phyloP scores from a whole-genome alignment of 139 green algal species.

The Closterium sp. region DNA sequence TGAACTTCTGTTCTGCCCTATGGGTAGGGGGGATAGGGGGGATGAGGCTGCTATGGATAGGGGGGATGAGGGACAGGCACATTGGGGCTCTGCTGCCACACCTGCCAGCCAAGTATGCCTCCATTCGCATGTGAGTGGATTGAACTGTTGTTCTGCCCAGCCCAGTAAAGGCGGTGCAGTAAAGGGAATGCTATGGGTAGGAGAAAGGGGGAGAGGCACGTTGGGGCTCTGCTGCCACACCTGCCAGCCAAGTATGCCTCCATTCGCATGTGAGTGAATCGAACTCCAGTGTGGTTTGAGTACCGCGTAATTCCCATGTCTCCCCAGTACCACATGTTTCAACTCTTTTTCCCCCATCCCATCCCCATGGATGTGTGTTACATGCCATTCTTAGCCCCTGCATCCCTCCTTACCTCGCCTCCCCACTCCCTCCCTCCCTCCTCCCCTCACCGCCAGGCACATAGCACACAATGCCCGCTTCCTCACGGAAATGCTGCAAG shows the following conservation, averaged over 20 bases:
- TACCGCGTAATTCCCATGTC: neutral
- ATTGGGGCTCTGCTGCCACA: constrained; percentile 6
- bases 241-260: too few species aligned
- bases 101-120: constrained; percentile 36
- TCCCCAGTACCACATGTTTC: neutral
- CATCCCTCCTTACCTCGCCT: too few species aligned
- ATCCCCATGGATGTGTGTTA: too few species aligned
- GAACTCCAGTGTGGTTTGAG: neutral
- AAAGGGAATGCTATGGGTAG: neutral
- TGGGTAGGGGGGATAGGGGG: neutral
- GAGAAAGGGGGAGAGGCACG: neutral
- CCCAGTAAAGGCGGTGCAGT: neutral
- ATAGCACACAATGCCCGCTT: constrained; percentile 36
- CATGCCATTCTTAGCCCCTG: too few species aligned
- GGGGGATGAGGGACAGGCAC: too few species aligned
- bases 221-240: neutral
- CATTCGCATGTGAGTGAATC: neutral
- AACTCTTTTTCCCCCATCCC: too few species aligned
- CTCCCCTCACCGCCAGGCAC: constrained; percentile 9
- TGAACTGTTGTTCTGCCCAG: neutral
- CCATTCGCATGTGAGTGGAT: constrained; percentile 17
- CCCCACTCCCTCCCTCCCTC: too few species aligned
- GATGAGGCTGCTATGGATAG: neutral
- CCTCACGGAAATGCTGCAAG: constrained; percentile 22
- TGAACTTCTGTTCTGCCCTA: too few species aligned